phyloP scores from a whole-genome alignment of 2,329 filamentous ascomycete species.

The Colletotrichum tanaceti region DNA sequence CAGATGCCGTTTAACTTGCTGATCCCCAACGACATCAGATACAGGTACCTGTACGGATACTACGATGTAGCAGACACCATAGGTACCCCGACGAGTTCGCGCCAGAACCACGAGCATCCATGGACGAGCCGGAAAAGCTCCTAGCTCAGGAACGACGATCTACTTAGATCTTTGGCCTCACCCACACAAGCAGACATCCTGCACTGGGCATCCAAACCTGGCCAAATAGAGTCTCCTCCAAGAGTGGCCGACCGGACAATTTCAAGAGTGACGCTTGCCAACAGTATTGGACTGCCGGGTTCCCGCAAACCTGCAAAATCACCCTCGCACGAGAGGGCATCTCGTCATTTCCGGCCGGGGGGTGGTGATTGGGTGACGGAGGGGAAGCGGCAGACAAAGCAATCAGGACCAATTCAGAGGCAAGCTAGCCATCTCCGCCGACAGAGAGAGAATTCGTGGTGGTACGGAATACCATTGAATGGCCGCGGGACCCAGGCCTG shows the following conservation, averaged over 20 bases:
- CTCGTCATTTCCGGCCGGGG: conserved; percentile 32
- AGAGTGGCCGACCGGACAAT: neutral
- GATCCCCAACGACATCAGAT: conserved; percentile 9
- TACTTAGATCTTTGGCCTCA: neutral
- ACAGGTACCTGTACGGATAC: no score
- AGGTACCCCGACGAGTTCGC: neutral
- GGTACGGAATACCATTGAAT: neutral
- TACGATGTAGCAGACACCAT: conserved; percentile 23
- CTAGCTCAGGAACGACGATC: neutral
- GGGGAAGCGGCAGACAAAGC: neutral
- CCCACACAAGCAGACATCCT: conserved; percentile 6
- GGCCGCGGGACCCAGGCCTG: neutral
- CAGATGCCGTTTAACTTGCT: neutral
- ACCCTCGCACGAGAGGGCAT: neutral
- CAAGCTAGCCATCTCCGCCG: neutral
- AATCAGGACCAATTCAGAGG: neutral
- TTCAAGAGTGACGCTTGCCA: conserved; percentile 22
- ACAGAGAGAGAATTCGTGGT: neutral
- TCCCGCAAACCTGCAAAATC: conserved; percentile 10
- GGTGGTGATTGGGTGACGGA: conserved; percentile 12
- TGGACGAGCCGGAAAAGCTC: neutral
- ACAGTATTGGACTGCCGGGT: conserved; percentile 7
- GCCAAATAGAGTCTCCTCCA: neutral
- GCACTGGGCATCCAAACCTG: conserved; percentile 1
- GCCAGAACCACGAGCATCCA: neutral